Evolutionary conservation across 192 early-diverging fungal genomes (phyloP).

Genomic region (Dimargaris xerosporica): DNA sequence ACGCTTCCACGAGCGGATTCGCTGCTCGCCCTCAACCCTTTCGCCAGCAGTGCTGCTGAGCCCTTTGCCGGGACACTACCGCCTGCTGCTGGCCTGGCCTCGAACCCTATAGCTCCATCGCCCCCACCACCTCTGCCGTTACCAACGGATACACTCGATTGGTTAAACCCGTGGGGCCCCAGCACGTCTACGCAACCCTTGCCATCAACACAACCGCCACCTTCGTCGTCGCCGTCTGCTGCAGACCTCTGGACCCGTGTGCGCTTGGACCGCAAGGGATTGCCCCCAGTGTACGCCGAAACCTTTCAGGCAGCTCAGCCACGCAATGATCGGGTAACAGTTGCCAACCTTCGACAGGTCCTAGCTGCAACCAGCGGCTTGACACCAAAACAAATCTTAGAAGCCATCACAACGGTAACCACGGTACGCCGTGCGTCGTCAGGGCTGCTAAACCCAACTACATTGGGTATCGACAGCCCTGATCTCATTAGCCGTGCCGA

Average conservation of each 20-base stretch:
- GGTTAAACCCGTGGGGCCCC: neutral
- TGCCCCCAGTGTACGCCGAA: constrained; percentile 2
- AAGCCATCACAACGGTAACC: neutral
- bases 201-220: no score
- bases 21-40: neutral
- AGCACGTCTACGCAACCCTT: neutral
- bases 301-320: constrained; percentile 5
- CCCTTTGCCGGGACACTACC: neutral
- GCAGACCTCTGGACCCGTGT: neutral
- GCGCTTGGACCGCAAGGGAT: neutral
- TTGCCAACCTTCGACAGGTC: neutral
- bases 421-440: neutral
- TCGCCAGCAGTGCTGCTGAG: neutral
- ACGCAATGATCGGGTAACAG: neutral
- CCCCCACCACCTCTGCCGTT: neutral
- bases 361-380: neutral
- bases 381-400: neutral
- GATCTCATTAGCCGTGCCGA: constrained; percentile 19
- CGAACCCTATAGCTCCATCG: neutral
- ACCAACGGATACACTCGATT: neutral
- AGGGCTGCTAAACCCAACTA: neutral
- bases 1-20: neutral
- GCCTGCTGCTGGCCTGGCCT: neutral
- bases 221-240: no score
- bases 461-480: neutral